Base-by-base conservation (phyloP, 2,329 filamentous ascomycete genomes). In the Chaetomium sp. region DNA sequence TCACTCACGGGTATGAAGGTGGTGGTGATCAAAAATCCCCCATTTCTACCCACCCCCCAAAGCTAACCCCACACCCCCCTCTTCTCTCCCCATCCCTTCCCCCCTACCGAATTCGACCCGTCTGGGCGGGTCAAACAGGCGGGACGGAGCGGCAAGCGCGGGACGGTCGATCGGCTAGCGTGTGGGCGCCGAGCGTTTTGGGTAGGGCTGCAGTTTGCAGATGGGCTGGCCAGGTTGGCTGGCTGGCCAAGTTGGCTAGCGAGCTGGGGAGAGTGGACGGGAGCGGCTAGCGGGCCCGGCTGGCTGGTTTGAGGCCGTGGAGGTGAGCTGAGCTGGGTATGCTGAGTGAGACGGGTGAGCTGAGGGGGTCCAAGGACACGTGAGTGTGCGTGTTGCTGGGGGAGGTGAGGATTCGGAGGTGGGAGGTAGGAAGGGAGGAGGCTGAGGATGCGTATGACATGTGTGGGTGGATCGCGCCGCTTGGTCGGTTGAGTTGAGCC, bases 391-490 rank as follows among this genome's bases (percentile, higher is more conserved):
- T 27, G n/a, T 46, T 6, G 10, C 34, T 19, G 42, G 12, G 14
- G 33, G 8, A 36, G 19, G 19, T 27, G 27, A 32, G 47, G 47
- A 32, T 35, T 11, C 12, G 52, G 46, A 45, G 40, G 44, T 33
- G 11, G 34, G 19, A 27, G 19, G 19, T 27, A 27, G 11, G 19
- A 6, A 46, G 35, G 32, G 40, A 38, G 42, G 12, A 35, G 49
- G 49, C 44, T 44, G 44, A 32, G 44, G 5, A 35, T 32, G 8
- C 41, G 53, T 50, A 51, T 45, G 53, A 55, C 47, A 46, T 50
- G 41, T 35, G 35, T 41, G 41, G 41, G 35, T 54, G 40, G 46
- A 34, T 35, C 19, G 19, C 19, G 19, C 19, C 2, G 19, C n/a
- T 27, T 27, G 19, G 19, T 41, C 14, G 38, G 5, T 6, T 35